Percentiles rank a stretch among this genome's conserved stretches.
These are phyloP conservation scores for Beauveria sp. DNA, from an alignment of 2,329 filamentous ascomycete genomes.

Conservation along the genomic window DNA sequence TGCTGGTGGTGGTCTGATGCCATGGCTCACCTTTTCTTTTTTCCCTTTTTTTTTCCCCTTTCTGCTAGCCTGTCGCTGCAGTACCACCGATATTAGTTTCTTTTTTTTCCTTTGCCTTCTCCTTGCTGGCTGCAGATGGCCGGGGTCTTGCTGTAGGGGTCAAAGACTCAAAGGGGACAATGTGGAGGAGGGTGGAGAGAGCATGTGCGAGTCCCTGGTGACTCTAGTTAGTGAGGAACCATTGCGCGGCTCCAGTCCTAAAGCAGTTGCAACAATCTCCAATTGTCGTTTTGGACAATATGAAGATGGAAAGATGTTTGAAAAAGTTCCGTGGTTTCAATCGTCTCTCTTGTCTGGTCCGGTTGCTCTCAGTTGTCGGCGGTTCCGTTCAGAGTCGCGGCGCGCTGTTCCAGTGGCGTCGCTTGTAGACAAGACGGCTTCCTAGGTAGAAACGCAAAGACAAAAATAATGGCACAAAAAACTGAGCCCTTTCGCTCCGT, in stretches of 20 bases:
- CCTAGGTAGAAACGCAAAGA: background rate
- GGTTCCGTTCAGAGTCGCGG: background rate
- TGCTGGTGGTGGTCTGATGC: background rate
- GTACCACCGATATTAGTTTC: background rate
- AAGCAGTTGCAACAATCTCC: background rate
- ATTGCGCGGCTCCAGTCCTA: conserved; percentile 1
- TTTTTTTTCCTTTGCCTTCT: background rate
- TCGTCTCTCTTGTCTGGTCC: too few species aligned
- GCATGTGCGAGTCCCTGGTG: background rate
- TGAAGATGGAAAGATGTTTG: too few species aligned
- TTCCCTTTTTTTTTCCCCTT: background rate
- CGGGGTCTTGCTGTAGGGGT: background rate
- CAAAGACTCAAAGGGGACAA: background rate
- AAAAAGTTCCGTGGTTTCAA: too few species aligned
- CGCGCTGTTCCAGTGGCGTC: background rate
- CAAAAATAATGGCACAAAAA: background rate
- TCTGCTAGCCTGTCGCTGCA: background rate
- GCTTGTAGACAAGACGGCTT: background rate
- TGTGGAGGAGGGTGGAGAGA: conserved; percentile 5
- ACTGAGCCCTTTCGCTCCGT: background rate
- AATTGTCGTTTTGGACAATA: too few species aligned
- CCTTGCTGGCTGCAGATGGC: background rate
- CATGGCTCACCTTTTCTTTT: background rate
- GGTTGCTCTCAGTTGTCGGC: too few species aligned
- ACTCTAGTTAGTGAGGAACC: conserved; percentile 6